phyloP scores from a whole-genome alignment of 1,139 yeast species.

The Zygosaccharomyces sapae region DNA sequence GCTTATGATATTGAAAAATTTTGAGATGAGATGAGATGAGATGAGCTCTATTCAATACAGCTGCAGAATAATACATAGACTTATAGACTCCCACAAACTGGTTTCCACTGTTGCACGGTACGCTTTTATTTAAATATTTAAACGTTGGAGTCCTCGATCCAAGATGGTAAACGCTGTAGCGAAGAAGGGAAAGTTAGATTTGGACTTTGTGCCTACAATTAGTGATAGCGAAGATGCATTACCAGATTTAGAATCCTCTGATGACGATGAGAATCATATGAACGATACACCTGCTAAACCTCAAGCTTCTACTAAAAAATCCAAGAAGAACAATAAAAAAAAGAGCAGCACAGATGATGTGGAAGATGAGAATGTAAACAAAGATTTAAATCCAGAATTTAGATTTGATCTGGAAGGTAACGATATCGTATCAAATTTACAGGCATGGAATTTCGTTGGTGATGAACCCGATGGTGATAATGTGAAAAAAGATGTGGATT shows the following conservation, averaged over 20 bases:
- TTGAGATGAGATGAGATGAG: slow-evolving; percentile 29
- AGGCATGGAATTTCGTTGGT: slow-evolving; percentile 80
- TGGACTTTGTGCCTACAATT: slow-evolving; percentile 62
- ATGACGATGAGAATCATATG: slow-evolving; percentile 36
- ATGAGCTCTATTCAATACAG: neutral
- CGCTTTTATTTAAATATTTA: neutral
- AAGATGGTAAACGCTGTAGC: slow-evolving; percentile 4
- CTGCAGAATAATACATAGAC: no score
- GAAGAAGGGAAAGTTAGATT: slow-evolving; percentile 16
- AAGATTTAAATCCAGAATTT: slow-evolving; percentile 69
- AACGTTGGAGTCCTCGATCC: neutral
- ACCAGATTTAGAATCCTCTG: slow-evolving; percentile 55
- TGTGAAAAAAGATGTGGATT: slow-evolving; percentile 63
- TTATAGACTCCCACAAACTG: no score
- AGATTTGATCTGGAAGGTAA: slow-evolving; percentile 60
- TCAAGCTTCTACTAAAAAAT: slow-evolving; percentile 16
- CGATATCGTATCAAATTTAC: slow-evolving; percentile 47
- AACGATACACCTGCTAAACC: slow-evolving; percentile 8
- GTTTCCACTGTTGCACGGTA: no score
- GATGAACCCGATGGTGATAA: slow-evolving; percentile 38
- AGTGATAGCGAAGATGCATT: slow-evolving; percentile 63
- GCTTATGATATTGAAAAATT: slow-evolving; percentile 4
- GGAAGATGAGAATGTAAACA: slow-evolving; percentile 41
- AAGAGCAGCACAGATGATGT: slow-evolving; percentile 29
- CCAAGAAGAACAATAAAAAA: slow-evolving; percentile 33